Percentiles rank a stretch among this genome's conserved stretches.
Conservation (phyloP, 768 basidiomycete species). For the Sporobolomyces pararoseus region DNA sequence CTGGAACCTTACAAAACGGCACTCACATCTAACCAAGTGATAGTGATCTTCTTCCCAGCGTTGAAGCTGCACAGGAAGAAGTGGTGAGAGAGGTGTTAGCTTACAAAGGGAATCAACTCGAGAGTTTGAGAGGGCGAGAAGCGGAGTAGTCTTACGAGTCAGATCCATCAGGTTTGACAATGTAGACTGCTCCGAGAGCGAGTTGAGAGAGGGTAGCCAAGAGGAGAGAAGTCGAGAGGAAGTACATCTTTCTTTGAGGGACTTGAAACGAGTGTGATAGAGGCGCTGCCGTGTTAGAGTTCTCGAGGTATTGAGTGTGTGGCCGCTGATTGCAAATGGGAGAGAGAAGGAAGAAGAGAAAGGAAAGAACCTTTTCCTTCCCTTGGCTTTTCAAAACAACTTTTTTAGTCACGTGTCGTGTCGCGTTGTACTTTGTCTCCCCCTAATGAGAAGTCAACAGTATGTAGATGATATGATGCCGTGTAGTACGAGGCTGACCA, state of each 20-base stretch:
- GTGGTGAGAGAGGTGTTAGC: not conserved
- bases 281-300: constrained; percentile 9
- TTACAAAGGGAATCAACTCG: not conserved
- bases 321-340: not conserved
- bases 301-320: not conserved
- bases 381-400: too few species aligned
- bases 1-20: not conserved
- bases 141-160: not conserved
- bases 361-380: not conserved
- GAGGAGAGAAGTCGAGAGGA: not conserved
- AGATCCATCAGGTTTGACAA: constrained; percentile 6
- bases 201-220: not conserved
- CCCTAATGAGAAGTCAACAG: too few species aligned
- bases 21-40: constrained; percentile 20
- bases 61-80: not conserved
- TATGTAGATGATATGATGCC: too few species aligned
- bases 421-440: not conserved
- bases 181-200: constrained; percentile 11
- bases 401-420: not conserved
- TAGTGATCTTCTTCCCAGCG: constrained; percentile 5
- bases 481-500: too few species aligned
- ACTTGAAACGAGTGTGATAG: not conserved
- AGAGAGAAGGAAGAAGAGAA: not conserved
- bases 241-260: not conserved
- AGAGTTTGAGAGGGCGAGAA: not conserved